Percentiles rank a stretch among this genome's conserved stretches.
phyloP scores from a whole-genome alignment of 306 rosid species.

The Ceratonia siliqua region DNA sequence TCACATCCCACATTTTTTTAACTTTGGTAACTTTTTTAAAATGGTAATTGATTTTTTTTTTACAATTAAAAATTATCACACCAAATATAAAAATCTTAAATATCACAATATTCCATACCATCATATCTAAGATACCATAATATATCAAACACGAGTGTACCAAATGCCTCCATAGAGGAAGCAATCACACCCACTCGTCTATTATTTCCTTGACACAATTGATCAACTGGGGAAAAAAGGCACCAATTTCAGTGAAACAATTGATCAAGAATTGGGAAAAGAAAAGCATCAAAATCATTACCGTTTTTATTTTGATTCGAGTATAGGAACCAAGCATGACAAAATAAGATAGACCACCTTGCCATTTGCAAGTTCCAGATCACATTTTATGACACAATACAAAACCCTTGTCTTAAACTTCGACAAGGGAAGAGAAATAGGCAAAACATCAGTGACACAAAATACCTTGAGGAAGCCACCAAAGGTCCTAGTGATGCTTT shows the following conservation, averaged over 20 bases:
- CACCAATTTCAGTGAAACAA: constrained; percentile 9
- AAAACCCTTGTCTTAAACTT: constrained; percentile 18
- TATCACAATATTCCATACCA: no score
- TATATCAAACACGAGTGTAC: no score
- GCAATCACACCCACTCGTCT: no score
- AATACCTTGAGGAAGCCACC: constrained; percentile 23
- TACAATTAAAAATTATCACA: no score
- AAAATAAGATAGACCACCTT: constrained; percentile 4
- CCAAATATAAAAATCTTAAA: no score
- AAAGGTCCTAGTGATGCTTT: constrained; percentile 45
- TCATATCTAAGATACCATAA: no score
- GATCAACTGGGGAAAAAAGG: no score
- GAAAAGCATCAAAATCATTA: constrained; percentile 13
- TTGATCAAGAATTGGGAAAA: background rate
- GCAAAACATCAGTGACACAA: constrained; percentile 7
- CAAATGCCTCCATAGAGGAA: no score
- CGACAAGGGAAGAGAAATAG: constrained; percentile 11
- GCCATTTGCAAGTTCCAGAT: constrained; percentile 33
- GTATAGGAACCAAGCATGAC: background rate
- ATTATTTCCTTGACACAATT: no score
- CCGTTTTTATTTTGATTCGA: constrained; percentile 35
- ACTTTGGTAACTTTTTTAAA: no score
- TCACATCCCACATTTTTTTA: no score
- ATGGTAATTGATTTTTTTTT: no score
- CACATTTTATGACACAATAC: constrained; percentile 24